Evolutionary conservation across 495 filamentous ascomycete species (phyloP).

Genomic region (Sabuloglossum arenarium): DNA sequence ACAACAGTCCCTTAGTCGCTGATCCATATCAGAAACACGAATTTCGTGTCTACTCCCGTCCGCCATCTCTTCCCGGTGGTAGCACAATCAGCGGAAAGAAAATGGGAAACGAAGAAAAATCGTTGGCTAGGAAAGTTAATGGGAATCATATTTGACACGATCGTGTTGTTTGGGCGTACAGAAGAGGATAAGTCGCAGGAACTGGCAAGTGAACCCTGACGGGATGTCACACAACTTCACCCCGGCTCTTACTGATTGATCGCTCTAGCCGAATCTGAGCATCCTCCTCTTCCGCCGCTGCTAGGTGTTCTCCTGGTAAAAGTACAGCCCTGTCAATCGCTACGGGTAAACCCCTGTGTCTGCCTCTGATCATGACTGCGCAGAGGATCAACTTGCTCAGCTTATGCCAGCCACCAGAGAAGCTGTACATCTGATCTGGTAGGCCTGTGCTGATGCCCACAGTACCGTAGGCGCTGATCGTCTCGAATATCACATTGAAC

Average conservation of each 20-base stretch:
- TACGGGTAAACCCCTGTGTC: conserved; percentile 63
- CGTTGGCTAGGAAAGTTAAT: too few relatives aligned
- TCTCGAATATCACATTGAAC: conserved; percentile 76
- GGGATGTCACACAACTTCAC: neutral
- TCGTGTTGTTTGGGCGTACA: too few relatives aligned
- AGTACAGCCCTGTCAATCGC: conserved; percentile 63
- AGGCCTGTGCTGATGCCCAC: conserved; percentile 63
- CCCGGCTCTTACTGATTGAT: conserved; percentile 12
- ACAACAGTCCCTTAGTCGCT: too few relatives aligned
- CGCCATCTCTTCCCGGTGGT: too few relatives aligned
- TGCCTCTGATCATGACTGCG: conserved; percentile 55
- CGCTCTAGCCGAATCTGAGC: conserved; percentile 24
- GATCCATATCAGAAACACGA: too few relatives aligned
- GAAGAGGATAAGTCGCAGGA: neutral
- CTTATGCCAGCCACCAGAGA: conserved; percentile 49
- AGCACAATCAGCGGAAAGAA: too few relatives aligned
- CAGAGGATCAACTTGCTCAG: conserved; percentile 59
- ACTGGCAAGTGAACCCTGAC: neutral
- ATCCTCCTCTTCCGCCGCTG: conserved; percentile 36
- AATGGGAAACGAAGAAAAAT: too few relatives aligned
- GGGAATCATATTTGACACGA: too few relatives aligned
- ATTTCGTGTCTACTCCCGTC: too few relatives aligned
- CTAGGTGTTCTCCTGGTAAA: conserved; percentile 34
- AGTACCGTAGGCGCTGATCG: conserved; percentile 66
- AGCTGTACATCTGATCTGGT: conserved; percentile 45